phyloP scores from a whole-genome alignment of 2,329 filamentous ascomycete genomes.

The Fusarium sublunatum region DNA sequence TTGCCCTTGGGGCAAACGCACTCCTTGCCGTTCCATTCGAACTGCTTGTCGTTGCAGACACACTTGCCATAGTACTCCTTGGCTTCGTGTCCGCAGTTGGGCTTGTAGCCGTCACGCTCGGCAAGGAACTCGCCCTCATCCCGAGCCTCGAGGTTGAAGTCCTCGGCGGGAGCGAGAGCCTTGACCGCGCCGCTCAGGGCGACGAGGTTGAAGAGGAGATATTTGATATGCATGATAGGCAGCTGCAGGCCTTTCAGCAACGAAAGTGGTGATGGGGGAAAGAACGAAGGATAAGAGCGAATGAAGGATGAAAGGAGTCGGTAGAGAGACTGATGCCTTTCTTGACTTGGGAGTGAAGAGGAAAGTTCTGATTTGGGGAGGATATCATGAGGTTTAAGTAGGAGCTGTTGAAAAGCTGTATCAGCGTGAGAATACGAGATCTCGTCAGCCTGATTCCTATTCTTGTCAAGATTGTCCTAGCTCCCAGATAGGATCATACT shows the following conservation, averaged over 20 bases:
- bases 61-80: conserved; percentile 24
- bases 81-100: conserved; percentile 21
- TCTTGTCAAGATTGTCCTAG: conserved; percentile 5
- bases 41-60: conserved; percentile 13
- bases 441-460: conserved; percentile 1
- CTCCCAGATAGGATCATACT: conserved; percentile 34
- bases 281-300: conserved; percentile 23
- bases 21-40: conserved; percentile 4
- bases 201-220: conserved; percentile 35
- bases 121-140: conserved; percentile 12
- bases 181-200: conserved; percentile 38
- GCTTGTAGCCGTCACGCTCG: conserved; percentile 13
- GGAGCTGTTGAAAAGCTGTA: neutral
- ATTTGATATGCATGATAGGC: conserved; percentile 41
- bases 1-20: conserved; percentile 18
- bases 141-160: conserved; percentile 34
- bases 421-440: conserved; percentile 10
- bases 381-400: conserved; percentile 36
- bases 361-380: neutral
- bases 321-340: conserved; percentile 31
- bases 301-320: conserved; percentile 20
- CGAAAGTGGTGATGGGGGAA: conserved; percentile 11
- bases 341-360: conserved; percentile 33
- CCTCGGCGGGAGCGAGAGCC: conserved; percentile 36
- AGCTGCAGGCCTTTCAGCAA: conserved; percentile 28